These are phyloP conservation scores for Nicotiana paniculata DNA, from an alignment of 257 asterid genomes.

Conservation along the genomic window DNA sequence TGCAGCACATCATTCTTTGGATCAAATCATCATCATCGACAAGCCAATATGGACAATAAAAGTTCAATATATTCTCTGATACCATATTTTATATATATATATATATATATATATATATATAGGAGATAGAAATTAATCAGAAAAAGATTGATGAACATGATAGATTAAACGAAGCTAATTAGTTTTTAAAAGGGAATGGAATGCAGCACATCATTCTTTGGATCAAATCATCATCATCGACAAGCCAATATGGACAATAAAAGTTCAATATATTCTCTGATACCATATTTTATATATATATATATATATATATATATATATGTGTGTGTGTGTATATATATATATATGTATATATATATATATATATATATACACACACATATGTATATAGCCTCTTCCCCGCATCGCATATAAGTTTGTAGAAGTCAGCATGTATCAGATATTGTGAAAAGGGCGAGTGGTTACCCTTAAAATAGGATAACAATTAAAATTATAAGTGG, in stretches of 20 bases:
- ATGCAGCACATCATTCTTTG: not conserved
- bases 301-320: too few species aligned
- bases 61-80: not conserved
- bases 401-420: not conserved
- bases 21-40: not conserved
- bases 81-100: not conserved
- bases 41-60: not conserved
- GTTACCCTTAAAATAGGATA: too few species aligned
- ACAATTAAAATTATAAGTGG: too few species aligned
- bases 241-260: not conserved
- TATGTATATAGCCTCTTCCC: too few species aligned
- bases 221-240: not conserved
- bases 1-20: not conserved
- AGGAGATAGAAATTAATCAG: not conserved
- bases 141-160: not conserved
- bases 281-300: not conserved
- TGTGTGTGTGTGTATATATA: too few species aligned
- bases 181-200: not conserved
- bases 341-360: too few species aligned
- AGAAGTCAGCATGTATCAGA: not conserved
- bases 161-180: not conserved
- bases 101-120: too few species aligned
- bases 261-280: not conserved
- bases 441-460: not conserved
- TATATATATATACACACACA: too few species aligned